Evolutionary conservation across 805 yeast genomes (phyloP).

Genomic region (Wickerhamomyces xylosicus): DNA sequence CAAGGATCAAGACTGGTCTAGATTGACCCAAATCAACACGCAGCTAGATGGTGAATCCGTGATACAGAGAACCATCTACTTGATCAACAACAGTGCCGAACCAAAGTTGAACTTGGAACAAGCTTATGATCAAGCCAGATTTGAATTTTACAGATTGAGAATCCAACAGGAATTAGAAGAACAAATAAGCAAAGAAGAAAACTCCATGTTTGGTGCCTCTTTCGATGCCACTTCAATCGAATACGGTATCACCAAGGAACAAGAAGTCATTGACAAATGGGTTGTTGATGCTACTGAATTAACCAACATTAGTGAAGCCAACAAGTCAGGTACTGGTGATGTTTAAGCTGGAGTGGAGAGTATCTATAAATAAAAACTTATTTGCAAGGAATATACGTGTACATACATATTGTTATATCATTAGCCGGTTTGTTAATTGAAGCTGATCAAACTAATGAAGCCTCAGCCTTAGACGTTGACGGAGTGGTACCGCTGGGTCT

Average conservation of each 20-base stretch:
- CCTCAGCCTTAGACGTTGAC: no score
- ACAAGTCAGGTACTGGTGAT: conserved; percentile 8
- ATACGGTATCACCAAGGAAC: conserved; percentile 63
- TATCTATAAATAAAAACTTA: not conserved
- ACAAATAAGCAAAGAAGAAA: conserved; percentile 71
- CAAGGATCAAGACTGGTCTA: conserved; percentile 60
- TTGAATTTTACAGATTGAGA: conserved; percentile 79
- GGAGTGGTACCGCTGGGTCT: no score
- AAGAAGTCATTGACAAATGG: conserved; percentile 64
- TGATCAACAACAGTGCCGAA: conserved; percentile 29
- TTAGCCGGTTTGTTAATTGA: not conserved
- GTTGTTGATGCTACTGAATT: conserved; percentile 54
- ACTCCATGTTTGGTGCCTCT: conserved; percentile 75
- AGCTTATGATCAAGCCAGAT: conserved; percentile 80
- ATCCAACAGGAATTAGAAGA: conserved; percentile 73
- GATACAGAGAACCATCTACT: conserved; percentile 60
- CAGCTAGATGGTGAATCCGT: conserved; percentile 86
- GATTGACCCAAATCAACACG: conserved; percentile 59
- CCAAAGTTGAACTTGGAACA: conserved; percentile 26
- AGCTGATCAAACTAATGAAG: no score
- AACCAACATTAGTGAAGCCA: conserved; percentile 26
- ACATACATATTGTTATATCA: not conserved
- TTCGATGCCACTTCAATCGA: conserved; percentile 54
- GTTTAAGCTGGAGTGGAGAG: not conserved
- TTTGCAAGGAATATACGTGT: not conserved